A percentile compares a stretch with the other conserved stretches of the same genome.
Conservation (phyloP, 2,329 filamentous ascomycete species). For the Chrysosporium keratinophilum region DNA sequence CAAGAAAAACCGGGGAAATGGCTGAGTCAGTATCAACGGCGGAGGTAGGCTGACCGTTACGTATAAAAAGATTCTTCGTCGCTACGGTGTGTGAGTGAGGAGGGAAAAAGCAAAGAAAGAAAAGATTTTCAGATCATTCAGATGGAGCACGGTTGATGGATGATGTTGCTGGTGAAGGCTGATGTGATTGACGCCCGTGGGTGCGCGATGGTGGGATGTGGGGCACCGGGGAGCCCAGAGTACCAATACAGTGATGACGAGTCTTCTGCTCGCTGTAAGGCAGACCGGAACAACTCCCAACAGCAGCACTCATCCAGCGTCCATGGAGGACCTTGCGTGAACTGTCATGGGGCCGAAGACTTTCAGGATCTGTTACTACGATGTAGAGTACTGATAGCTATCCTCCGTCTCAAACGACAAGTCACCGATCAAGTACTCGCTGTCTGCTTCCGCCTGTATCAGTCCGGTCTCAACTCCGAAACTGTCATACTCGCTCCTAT, state of each 20-base stretch:
- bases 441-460: not conserved
- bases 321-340: too few species aligned
- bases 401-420: too few species aligned
- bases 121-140: not conserved
- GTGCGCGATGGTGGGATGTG: slow-evolving; percentile 3
- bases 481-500: not conserved
- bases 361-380: too few species aligned
- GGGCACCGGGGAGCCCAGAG: not conserved
- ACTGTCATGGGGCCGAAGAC: too few species aligned
- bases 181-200: not conserved
- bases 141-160: not conserved
- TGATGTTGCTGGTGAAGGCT: not conserved
- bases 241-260: slow-evolving; percentile 9
- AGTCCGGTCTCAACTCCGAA: not conserved
- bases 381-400: too few species aligned
- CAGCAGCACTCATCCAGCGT: not conserved
- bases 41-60: not conserved
- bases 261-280: slow-evolving; percentile 1
- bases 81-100: not conserved
- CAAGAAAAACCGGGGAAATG: not conserved
- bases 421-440: too few species aligned
- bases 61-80: not conserved
- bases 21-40: not conserved
- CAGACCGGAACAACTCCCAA: not conserved
- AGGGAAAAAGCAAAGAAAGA: not conserved